Conservation (phyloP, 2,329 filamentous ascomycete species). For the Tolypocladium inflatum region DNA sequence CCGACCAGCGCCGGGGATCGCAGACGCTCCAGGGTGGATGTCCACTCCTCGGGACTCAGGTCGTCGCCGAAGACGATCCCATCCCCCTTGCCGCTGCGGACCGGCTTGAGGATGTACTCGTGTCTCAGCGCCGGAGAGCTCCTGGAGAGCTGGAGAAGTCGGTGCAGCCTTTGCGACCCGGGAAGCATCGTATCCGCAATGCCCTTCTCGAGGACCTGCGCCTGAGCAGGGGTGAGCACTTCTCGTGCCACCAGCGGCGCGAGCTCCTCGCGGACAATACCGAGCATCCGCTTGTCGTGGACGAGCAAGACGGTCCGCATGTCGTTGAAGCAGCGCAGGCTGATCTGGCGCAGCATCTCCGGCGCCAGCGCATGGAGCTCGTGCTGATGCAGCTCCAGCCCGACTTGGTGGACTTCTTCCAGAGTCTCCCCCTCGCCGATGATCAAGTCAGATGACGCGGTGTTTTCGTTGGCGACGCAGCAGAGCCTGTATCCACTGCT, state of each 20-base stretch:
- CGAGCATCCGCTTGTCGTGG: slow-evolving; percentile 33
- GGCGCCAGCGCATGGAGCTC: slow-evolving; percentile 21
- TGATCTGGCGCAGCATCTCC: slow-evolving; percentile 23
- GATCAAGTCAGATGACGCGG: slow-evolving; percentile 5
- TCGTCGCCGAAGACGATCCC: slow-evolving; percentile 31
- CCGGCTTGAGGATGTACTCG: slow-evolving; percentile 26
- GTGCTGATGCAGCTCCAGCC: slow-evolving; percentile 27
- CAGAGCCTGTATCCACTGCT: slow-evolving; percentile 19
- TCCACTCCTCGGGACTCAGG: slow-evolving; percentile 18
- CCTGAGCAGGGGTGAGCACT: slow-evolving; percentile 18
- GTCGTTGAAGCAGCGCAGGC: slow-evolving; percentile 29
- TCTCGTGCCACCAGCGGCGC: slow-evolving; percentile 11
- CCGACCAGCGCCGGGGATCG: slow-evolving; percentile 1
- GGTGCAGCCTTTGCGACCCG: slow-evolving; percentile 13
- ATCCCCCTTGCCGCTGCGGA: slow-evolving; percentile 26
- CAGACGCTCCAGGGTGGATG: slow-evolving; percentile 10
- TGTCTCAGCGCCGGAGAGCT: slow-evolving; percentile 9
- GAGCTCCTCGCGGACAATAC: slow-evolving; percentile 25
- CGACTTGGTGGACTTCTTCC: slow-evolving; percentile 26
- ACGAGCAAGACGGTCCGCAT: slow-evolving; percentile 28
- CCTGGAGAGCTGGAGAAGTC: slow-evolving; percentile 8
- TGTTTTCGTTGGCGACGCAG: slow-evolving; percentile 10
- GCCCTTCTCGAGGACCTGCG: slow-evolving; percentile 12
- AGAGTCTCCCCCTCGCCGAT: slow-evolving; percentile 13
- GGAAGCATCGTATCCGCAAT: slow-evolving; percentile 25